Evolutionary conservation across 2,329 filamentous ascomycete species (phyloP).

Genomic region (Aspergillus sclerotialis): DNA sequence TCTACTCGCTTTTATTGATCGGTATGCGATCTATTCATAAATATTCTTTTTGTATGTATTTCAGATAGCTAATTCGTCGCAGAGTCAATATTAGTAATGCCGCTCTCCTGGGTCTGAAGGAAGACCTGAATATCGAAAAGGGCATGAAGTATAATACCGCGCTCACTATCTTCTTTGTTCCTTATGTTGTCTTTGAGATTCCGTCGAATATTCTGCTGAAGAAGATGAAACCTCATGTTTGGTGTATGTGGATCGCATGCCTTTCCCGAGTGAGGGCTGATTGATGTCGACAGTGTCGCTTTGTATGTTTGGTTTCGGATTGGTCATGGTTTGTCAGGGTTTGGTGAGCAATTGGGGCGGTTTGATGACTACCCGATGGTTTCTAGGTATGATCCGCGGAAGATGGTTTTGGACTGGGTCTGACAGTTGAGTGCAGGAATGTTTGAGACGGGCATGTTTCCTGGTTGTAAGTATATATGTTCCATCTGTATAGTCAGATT

Average conservation of each 20-base stretch:
- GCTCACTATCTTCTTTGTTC: conserved; percentile 74
- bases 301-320: conserved; percentile 80
- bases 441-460: conserved; percentile 65
- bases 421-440: conserved; percentile 40
- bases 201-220: conserved; percentile 69
- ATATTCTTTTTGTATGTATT: no score
- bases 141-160: conserved; percentile 64
- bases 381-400: conserved; percentile 48
- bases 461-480: conserved; percentile 49
- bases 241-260: conserved; percentile 40
- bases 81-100: conserved; percentile 77
- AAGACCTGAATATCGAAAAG: conserved; percentile 52
- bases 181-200: conserved; percentile 61
- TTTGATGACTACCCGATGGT: conserved; percentile 73
- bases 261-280: not conserved
- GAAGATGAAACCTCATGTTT: conserved; percentile 58
- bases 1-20: conserved; percentile 59
- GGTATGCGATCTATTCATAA: conserved; percentile 30
- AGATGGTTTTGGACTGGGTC: not conserved
- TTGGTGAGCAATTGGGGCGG: conserved; percentile 71
- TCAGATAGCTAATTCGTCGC: no score
- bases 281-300: conserved; percentile 45
- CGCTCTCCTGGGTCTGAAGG: conserved; percentile 56
- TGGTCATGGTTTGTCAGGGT: conserved; percentile 69
- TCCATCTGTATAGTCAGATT: conserved; percentile 7